These are phyloP conservation scores for Ogataea pignaliae DNA, from an alignment of 805 yeast species.

Conservation along the genomic window DNA sequence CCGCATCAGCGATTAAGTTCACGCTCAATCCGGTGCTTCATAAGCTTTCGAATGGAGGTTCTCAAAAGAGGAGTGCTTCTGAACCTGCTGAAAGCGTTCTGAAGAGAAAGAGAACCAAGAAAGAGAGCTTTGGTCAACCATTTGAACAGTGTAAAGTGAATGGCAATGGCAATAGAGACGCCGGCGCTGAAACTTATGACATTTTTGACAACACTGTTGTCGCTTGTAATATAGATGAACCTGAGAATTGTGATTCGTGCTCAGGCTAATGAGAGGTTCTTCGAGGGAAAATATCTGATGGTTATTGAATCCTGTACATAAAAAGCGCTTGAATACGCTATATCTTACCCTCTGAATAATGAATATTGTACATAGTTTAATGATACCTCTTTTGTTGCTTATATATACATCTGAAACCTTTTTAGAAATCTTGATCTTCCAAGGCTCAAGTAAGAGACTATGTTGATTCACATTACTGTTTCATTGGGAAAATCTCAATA, in stretches of 20 bases:
- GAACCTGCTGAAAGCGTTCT: conserved; percentile 8
- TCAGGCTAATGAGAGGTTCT: conserved; percentile 14
- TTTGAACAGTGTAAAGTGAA: background rate
- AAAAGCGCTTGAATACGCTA: too few species aligned
- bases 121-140: background rate
- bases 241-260: conserved; percentile 37
- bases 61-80: conserved; percentile 9
- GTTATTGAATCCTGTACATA: too few species aligned
- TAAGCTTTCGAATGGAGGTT: conserved; percentile 1
- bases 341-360: too few species aligned
- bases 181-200: conserved; percentile 1
- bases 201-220: conserved; percentile 16
- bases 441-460: too few species aligned
- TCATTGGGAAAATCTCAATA: too few species aligned
- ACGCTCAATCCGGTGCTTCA: conserved; percentile 48
- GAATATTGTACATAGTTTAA: too few species aligned
- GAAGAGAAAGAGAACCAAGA: conserved; percentile 7
- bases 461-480: too few species aligned
- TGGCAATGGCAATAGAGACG: background rate
- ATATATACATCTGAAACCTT: too few species aligned
- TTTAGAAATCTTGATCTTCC: too few species aligned
- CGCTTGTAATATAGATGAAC: conserved; percentile 18
- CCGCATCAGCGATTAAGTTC: conserved; percentile 94
- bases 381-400: too few species aligned
- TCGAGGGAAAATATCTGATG: too few species aligned